Base-by-base conservation (phyloP, 805 yeast species). In the Wickerhamiella siamensis region DNA sequence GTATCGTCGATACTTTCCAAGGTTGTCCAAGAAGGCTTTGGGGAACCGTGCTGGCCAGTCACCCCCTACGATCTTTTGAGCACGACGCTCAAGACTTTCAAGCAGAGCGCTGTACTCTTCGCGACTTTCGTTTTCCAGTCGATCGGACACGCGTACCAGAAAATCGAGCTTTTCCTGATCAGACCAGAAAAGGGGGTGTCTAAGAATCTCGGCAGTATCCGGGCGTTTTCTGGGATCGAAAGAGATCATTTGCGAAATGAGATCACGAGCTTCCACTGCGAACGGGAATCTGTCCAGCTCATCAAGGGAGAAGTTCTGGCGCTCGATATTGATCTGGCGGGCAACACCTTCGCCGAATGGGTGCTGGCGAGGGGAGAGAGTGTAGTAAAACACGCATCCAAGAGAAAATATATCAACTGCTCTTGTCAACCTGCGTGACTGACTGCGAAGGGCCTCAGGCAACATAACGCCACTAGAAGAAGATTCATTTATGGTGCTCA, bases 301-400 rank as follows among this genome's bases (percentile, higher is more conserved):
- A 4, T 66, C 63, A 36, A 79, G 59, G 45, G 69, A 65, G 56
- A 65, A 77, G 15, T 70, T 68, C 15, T 79, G 81, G 50, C 73
- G 77, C 45, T 84, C 74, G 15, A 91, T 86, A 54, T 91, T 87
- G 10, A 82, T 91, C 54, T 91, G 97, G 42, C 98, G 70, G 52
- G 79, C 58, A 53, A 83, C 84, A 37, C 83, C 66, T 53, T 82
- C 91, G n/a, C 99, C 99, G 64, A 83, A 91, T 4, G 99, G 98
- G 65, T 91, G 99, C 6, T 60, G 56, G 0, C 98, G 97, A 14
- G 73, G 74, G 0, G 94, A 71, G 31, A 91, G 61, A 32, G 87
- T 79, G 54, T 86, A 91, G 57, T 73, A 88, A 55, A 83, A 91
- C 1, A 91, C 87, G 62, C 98, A 91, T 0, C 99, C 99, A 46